Percentiles rank a stretch among this genome's conserved stretches.
These are phyloP conservation scores for Exserohilum turcica DNA, from an alignment of 2,329 filamentous ascomycete species.

Conservation along the genomic window DNA sequence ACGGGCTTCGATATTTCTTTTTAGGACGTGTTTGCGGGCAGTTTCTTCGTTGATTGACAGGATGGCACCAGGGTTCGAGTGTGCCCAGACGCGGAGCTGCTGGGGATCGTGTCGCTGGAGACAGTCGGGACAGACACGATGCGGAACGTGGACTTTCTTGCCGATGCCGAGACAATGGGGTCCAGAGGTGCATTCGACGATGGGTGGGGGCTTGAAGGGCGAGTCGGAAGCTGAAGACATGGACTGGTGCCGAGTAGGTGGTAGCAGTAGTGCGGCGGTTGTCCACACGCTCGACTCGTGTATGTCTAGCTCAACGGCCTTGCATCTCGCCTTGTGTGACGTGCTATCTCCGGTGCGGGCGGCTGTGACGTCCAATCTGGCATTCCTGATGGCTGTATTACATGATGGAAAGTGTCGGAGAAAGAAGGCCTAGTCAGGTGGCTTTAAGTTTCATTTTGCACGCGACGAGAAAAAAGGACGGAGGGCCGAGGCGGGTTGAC, in stretches of 20 bases:
- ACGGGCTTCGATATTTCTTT: constrained; percentile 32
- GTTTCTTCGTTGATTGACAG: constrained; percentile 28
- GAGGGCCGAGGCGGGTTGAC: constrained; percentile 13
- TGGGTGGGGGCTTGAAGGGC: constrained; percentile 32
- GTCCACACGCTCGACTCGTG: constrained; percentile 18
- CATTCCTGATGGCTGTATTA: background rate
- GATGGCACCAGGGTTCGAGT: constrained; percentile 19
- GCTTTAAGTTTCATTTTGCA: constrained; percentile 2
- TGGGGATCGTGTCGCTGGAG: constrained; percentile 32
- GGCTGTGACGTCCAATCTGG: constrained; percentile 9
- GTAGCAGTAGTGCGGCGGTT: constrained; percentile 19
- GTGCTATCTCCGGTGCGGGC: constrained; percentile 7
- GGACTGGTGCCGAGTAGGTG: constrained; percentile 18
- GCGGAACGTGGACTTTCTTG: constrained; percentile 28
- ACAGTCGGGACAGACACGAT: constrained; percentile 31
- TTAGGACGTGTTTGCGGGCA: constrained; percentile 22
- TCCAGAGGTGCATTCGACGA: constrained; percentile 29
- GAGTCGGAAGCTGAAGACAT: constrained; percentile 24
- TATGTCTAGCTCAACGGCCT: constrained; percentile 26
- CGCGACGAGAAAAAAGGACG: constrained; percentile 1
- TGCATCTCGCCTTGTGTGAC: constrained; percentile 19
- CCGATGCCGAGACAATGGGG: constrained; percentile 34
- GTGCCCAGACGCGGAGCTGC: constrained; percentile 28
- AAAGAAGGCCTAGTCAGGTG: background rate
- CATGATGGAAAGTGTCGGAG: constrained; percentile 2